These are phyloP conservation scores for Pseudocercospora crystallina DNA, from an alignment of 2,329 filamentous ascomycete species.

Conservation along the genomic window DNA sequence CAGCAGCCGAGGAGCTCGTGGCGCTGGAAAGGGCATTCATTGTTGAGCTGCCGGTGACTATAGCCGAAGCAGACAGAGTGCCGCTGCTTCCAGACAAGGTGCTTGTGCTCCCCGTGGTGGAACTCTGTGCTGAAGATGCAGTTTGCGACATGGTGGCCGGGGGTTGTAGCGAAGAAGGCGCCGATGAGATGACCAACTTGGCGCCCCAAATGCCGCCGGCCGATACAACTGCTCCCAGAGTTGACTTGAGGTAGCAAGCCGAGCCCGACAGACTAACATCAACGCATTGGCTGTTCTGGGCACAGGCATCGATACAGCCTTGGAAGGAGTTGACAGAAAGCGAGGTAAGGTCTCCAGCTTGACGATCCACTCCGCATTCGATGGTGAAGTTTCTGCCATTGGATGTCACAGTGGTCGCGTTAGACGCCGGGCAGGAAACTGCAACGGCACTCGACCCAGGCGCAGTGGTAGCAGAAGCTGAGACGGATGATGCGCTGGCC, in stretches of 20 bases:
- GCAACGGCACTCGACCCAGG: constrained; percentile 12
- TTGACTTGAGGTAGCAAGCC: constrained; percentile 36
- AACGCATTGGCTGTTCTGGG: constrained; percentile 32
- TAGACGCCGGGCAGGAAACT: constrained; percentile 29
- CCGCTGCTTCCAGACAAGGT: background rate
- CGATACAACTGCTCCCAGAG: constrained; percentile 23
- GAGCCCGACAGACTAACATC: constrained; percentile 34
- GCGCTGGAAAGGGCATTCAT: constrained; percentile 3
- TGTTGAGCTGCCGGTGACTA: constrained; percentile 4
- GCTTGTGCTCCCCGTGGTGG: background rate
- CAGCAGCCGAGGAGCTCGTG: constrained; percentile 12
- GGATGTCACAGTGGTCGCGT: constrained; percentile 26
- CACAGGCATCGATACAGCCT: constrained; percentile 34
- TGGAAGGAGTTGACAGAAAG: constrained; percentile 27
- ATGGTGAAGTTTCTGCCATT: constrained; percentile 30
- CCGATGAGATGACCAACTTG: constrained; percentile 23
- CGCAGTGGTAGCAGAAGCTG: constrained; percentile 12
- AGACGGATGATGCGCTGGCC: constrained; percentile 12
- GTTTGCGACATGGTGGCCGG: constrained; percentile 13
- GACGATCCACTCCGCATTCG: constrained; percentile 26
- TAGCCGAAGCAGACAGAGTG: background rate
- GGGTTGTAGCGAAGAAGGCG: constrained; percentile 4
- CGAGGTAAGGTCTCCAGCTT: constrained; percentile 31
- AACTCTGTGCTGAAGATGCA: constrained; percentile 3
- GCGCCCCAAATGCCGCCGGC: constrained; percentile 29